Evolutionary conservation across 2,329 filamentous ascomycete species (phyloP), one percentile per base, ranked within the genome.

Genomic region (Capronia coronata): DNA sequence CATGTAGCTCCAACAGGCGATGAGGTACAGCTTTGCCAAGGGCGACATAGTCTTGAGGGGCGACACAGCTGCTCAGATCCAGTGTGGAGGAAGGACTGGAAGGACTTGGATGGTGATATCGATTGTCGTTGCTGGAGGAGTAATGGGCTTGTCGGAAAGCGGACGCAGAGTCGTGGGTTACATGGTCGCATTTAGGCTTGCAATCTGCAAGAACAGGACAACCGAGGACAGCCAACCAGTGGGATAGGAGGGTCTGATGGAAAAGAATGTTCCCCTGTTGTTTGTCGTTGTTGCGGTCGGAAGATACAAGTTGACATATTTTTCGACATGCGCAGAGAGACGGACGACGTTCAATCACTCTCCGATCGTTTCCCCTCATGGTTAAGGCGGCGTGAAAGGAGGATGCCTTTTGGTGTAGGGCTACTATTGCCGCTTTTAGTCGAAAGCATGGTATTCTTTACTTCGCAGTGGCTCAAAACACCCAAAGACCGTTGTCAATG

Each of bases 1-100:
- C 30, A 61, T 59, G 27, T 61, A 61, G 19, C 56, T 54, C 58
- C 58, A 59, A 34, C 51, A 54, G 13, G 57, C 49, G 43, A 61
- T 43, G 42, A 61, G 50, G 44, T 59, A 61, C n/a, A 61, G 57
- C 18, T 46, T 52, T 25, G 52, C 52, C 18, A 59, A 37, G 9
- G 55, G 52, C 23, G 51, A 51, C 58, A 61, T 61, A 16, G 29
- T 49, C 13, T 21, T 19, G 19, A 6, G 8, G 21, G 37, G 16
- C 5, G 35, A 14, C 9, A 8, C 35, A 32, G 11, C 29, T 9
- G 29, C 13, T 32, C 7, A n/a, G 13, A 6, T n/a, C 5, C 34
- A 11, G 14, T 37, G 34, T 19, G 34, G 14, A 37, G 34, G 19
- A 16, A 19, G 11, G 34, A 37, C 34, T 11, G 34, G 13, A 37